Evolutionary conservation across 164 flowering plant species (phyloP).

Genomic region (Hamamelis virginiana): DNA sequence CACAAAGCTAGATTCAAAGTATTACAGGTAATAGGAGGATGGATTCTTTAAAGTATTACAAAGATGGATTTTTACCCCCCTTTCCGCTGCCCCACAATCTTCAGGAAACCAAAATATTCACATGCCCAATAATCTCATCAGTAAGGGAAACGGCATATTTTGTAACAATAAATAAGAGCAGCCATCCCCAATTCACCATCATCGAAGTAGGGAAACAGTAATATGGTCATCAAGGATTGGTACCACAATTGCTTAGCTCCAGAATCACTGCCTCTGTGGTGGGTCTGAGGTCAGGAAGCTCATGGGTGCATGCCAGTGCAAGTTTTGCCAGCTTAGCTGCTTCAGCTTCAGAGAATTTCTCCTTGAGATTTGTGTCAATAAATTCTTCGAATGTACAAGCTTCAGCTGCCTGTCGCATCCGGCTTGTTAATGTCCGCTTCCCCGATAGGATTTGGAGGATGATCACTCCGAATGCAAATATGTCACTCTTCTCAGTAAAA

Average conservation of each 20-base stretch:
- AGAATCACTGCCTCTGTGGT: conserved; percentile 32
- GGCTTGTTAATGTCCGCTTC: conserved; percentile 24
- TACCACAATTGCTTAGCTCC: conserved; percentile 26
- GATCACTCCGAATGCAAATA: conserved; percentile 58
- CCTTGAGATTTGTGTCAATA: conserved; percentile 39
- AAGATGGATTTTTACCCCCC: neutral
- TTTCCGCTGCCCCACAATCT: neutral
- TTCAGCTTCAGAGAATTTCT: conserved; percentile 33
- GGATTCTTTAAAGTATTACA: too few species aligned
- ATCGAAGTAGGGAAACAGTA: neutral
- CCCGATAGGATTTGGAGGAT: conserved; percentile 53
- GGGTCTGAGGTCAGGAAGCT: conserved; percentile 45
- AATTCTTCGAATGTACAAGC: conserved; percentile 29
- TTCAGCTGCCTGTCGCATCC: conserved; percentile 35
- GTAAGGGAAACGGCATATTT: neutral
- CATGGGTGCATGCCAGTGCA: conserved; percentile 39
- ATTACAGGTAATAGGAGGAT: too few species aligned
- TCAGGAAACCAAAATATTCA: too few species aligned
- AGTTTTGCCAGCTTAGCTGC: conserved; percentile 39
- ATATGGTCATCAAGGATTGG: conserved; percentile 6
- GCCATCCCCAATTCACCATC: neutral
- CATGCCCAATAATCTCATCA: neutral
- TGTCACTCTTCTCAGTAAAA: conserved; percentile 55
- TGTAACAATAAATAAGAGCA: neutral
- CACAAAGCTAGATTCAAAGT: too few species aligned